These are phyloP conservation scores for Mallotus repandus DNA, from an alignment of 441 rosid genomes.

Conservation along the genomic window DNA sequence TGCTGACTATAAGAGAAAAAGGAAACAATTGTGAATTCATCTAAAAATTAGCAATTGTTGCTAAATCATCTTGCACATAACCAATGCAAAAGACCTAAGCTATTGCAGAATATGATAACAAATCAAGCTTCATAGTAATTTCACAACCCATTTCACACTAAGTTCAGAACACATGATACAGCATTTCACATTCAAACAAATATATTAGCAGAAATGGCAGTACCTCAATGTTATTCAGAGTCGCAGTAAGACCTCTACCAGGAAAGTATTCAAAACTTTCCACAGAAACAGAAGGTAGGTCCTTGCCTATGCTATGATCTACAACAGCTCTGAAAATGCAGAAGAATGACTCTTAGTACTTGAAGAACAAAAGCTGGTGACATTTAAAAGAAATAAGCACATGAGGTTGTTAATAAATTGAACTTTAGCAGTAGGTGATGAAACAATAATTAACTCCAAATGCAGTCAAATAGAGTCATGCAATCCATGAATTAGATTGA, in stretches of 20 bases:
- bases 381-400: slow-evolving; percentile 14
- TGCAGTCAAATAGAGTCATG: background rate
- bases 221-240: slow-evolving; percentile 74
- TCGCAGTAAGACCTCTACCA: slow-evolving; percentile 90
- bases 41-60: background rate
- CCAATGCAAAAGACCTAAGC: background rate
- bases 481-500: background rate
- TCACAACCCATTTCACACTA: background rate
- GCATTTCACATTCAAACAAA: background rate
- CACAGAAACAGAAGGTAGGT: slow-evolving; percentile 74
- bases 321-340: slow-evolving; percentile 81
- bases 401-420: background rate
- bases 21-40: background rate
- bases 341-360: slow-evolving; percentile 17
- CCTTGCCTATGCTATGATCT: slow-evolving; percentile 82
- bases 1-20: slow-evolving; percentile 53
- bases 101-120: background rate
- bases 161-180: background rate
- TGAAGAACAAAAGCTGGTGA: slow-evolving; percentile 14
- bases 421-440: background rate
- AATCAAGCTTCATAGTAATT: background rate
- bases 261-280: slow-evolving; percentile 92
- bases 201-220: slow-evolving; percentile 14
- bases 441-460: background rate
- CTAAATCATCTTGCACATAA: slow-evolving; percentile 1